Evolutionary conservation across 768 basidiomycete genomes (phyloP), one percentile per base, ranked within the genome.

Genomic region (Mycena maculata): DNA sequence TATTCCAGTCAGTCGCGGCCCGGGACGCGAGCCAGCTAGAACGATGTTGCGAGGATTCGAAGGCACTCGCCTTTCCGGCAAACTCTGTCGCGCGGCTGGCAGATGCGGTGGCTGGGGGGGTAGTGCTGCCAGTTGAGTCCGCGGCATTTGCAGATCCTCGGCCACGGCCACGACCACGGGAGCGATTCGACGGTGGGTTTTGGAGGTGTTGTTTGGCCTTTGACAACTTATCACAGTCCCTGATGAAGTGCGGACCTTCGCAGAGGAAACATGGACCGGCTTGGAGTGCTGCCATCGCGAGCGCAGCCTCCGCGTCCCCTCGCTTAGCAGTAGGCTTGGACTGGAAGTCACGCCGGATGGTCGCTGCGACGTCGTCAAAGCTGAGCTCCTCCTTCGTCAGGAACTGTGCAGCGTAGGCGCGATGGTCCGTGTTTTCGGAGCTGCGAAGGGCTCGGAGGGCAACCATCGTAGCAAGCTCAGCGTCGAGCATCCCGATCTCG

Each of bases 1-100:
- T 62, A 54, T 71, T 78, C 75, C 76, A 78, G 50, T 73, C 56
- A 69, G 66, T 31, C 16, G 48, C 57, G 8, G 67, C 60, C 49
- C 31, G 60, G 42, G 67, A 68, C 39, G 64, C 23, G 11, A 67
- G 47, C 65, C 66, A 54, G 27, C 28, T 11, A 41, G 44, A 39
- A 8, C 53, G 60, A 36, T 39, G 50, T 16, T 55, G 36, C 18
- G 38, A 31, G 36, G 64, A 27, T 25, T 27, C 33, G 48, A 57
- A 56, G 50, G 62, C 53, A 69, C 67, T 71, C 48, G 63, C 70
- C 42, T 65, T 65, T 16, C 59, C 63, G 10, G 67, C 61, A 30
- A 53, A 67, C 45, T 70, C 69, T 4, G 41, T 50, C 6, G 67
- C 62, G 28, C 41, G 47, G 22, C 52, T 63, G 15, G 48, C 60